phyloP scores from a whole-genome alignment of 2,329 filamentous ascomycete species.

The Colletotrichum viniferum region DNA sequence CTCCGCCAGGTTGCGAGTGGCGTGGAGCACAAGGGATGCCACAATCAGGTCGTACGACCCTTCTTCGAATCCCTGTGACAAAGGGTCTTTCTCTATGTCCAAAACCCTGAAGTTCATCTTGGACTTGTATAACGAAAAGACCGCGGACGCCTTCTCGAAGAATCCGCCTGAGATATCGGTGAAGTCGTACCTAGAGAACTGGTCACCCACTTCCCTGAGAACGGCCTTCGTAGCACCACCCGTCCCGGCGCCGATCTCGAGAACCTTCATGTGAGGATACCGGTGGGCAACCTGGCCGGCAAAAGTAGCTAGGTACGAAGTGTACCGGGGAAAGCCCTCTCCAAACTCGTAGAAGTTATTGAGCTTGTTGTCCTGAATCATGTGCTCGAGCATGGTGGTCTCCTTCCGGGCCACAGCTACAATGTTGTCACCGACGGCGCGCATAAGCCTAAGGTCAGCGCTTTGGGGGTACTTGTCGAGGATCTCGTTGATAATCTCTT shows the following conservation, averaged over 20 bases:
- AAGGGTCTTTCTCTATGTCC: constrained; percentile 32
- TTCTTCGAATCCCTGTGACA: constrained; percentile 30
- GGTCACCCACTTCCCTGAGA: constrained; percentile 2
- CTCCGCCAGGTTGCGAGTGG: constrained; percentile 24
- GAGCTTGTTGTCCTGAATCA: constrained; percentile 33
- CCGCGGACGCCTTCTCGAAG: constrained; percentile 27
- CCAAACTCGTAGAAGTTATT: constrained; percentile 28
- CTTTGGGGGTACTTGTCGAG: neutral
- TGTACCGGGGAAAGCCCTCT: constrained; percentile 4
- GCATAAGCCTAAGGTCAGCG: neutral
- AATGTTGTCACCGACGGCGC: constrained; percentile 32
- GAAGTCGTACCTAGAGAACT: constrained; percentile 23
- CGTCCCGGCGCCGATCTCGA: constrained; percentile 47
- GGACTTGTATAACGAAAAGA: constrained; percentile 20
- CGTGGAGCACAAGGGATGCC: constrained; percentile 32
- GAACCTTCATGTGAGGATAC: constrained; percentile 19
- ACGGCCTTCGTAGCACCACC: constrained; percentile 31
- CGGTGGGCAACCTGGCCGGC: constrained; percentile 5
- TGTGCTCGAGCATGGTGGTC: constrained; percentile 33
- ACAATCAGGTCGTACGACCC: constrained; percentile 31
- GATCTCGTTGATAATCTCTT: neutral
- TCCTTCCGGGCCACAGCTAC: constrained; percentile 33
- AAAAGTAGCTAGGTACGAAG: neutral
- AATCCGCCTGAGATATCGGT: constrained; percentile 26
- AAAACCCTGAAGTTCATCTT: constrained; percentile 27